Percentiles rank a stretch among this genome's conserved stretches.
These are phyloP conservation scores for Exutisphaerella laricina DNA, from an alignment of 2,329 filamentous ascomycete species.

Conservation along the genomic window DNA sequence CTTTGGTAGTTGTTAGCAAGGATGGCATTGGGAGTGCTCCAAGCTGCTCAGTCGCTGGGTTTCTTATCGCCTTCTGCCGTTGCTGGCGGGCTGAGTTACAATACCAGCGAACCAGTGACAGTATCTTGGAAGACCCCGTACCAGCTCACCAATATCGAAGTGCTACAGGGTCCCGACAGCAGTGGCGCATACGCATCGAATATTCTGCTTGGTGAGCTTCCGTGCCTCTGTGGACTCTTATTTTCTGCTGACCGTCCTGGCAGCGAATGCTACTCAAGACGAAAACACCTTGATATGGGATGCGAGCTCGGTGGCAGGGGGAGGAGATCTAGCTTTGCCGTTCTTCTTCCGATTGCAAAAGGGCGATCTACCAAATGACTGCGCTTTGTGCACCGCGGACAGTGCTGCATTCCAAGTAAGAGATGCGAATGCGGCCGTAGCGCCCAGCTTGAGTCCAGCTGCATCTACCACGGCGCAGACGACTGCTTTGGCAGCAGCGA, in stretches of 20 bases:
- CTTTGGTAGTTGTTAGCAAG: neutral
- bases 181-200: slow-evolving; percentile 14
- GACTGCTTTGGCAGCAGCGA: neutral
- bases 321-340: neutral
- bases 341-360: slow-evolving; percentile 20
- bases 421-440: slow-evolving; percentile 1
- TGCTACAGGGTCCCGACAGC: slow-evolving; percentile 11
- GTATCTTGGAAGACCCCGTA: slow-evolving; percentile 17
- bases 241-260: neutral
- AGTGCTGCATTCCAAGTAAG: slow-evolving; percentile 8
- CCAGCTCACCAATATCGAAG: slow-evolving; percentile 13
- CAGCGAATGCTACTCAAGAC: slow-evolving; percentile 10
- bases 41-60: slow-evolving; percentile 8
- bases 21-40: slow-evolving; percentile 10
- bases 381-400: slow-evolving; percentile 11
- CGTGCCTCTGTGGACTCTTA: neutral
- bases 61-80: slow-evolving; percentile 7
- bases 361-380: slow-evolving; percentile 14
- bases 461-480: neutral
- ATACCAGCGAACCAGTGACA: slow-evolving; percentile 9
- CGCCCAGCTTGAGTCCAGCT: neutral
- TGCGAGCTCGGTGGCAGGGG: slow-evolving; percentile 8
- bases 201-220: slow-evolving; percentile 14
- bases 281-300: slow-evolving; percentile 11
- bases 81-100: neutral